phyloP scores from a whole-genome alignment of 192 early-diverging fungal species.

The Linnemannia elongata region DNA sequence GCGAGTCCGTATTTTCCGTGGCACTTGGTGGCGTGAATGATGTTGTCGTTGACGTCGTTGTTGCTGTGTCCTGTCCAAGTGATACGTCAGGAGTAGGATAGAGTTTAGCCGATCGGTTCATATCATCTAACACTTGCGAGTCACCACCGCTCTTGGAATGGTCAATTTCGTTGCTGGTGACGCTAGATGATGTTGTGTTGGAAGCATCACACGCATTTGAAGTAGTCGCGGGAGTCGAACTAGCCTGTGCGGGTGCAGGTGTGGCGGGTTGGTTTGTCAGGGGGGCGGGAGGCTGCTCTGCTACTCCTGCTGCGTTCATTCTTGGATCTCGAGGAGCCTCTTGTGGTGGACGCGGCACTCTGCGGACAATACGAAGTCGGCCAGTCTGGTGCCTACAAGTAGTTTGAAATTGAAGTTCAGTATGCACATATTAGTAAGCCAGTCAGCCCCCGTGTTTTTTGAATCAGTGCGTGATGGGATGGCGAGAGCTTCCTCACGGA shows the following conservation, averaged over 20 bases:
- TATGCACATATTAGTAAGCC: neutral
- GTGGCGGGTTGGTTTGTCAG: neutral
- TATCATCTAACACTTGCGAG: neutral
- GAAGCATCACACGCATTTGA: neutral
- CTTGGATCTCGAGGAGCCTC: neutral
- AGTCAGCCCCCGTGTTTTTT: neutral
- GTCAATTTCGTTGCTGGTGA: neutral
- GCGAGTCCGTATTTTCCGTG: neutral
- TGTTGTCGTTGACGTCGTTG: neutral
- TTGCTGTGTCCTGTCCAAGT: neutral
- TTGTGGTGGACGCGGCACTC: neutral
- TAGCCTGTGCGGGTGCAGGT: neutral
- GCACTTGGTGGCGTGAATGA: neutral
- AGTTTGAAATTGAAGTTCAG: neutral
- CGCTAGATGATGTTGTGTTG: neutral
- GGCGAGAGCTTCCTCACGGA: neutral
- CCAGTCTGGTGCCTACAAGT: constrained; percentile 10
- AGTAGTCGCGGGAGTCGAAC: neutral
- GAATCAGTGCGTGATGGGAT: neutral
- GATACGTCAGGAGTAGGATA: neutral
- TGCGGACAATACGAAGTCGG: constrained; percentile 11
- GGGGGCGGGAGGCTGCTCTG: neutral
- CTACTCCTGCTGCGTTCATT: neutral
- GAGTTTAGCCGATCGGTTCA: neutral
- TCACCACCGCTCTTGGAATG: neutral